Conservation (phyloP, 2,329 filamentous ascomycete genomes). For the Bipolaris bicolor region DNA sequence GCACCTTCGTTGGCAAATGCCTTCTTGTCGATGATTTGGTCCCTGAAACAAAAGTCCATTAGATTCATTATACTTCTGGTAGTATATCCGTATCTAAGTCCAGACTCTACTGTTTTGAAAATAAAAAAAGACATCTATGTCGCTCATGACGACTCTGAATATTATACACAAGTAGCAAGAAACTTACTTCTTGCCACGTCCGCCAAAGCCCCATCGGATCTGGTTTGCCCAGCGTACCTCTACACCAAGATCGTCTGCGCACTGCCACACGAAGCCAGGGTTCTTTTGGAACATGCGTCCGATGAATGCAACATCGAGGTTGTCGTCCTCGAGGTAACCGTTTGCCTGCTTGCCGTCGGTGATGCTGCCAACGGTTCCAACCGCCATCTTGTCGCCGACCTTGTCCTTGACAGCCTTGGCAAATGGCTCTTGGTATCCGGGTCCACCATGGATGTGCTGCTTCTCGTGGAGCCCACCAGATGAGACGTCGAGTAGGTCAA, state of each 20-base stretch:
- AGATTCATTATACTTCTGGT: conserved; percentile 4
- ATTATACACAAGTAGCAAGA: neutral
- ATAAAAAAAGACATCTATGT: neutral
- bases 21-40: conserved; percentile 28
- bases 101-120: neutral
- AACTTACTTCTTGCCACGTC: conserved; percentile 52
- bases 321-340: conserved; percentile 39
- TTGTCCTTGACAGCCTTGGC: conserved; percentile 74
- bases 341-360: conserved; percentile 70
- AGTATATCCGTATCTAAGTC: neutral
- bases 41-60: conserved; percentile 17
- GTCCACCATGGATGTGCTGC: conserved; percentile 66
- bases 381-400: conserved; percentile 72
- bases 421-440: conserved; percentile 76
- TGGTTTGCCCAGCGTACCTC: conserved; percentile 76
- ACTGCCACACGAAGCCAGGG: conserved; percentile 75
- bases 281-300: conserved; percentile 82
- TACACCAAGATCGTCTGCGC: conserved; percentile 74
- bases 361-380: conserved; percentile 78
- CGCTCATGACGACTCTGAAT: neutral
- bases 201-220: conserved; percentile 65
- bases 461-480: conserved; percentile 71
- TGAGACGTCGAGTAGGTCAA: conserved; percentile 85
- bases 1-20: conserved; percentile 33
- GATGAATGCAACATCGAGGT: conserved; percentile 72